Percentiles rank a stretch among this genome's conserved stretches.
phyloP scores from a whole-genome alignment of 345 rosid genomes.

The Citrus trifoliata region DNA sequence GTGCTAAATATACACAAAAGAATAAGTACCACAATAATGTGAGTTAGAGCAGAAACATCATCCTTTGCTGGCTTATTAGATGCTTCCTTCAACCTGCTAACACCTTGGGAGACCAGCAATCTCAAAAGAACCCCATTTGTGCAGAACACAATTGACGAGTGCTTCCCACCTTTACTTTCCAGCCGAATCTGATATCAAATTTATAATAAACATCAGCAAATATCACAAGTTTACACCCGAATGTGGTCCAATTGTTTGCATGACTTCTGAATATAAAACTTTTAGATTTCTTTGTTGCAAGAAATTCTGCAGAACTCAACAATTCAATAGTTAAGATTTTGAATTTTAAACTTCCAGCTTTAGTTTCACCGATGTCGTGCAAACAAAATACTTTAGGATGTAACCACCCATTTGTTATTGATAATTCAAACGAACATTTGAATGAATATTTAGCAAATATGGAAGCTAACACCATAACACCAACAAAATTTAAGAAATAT shows the following conservation, averaged over 20 bases:
- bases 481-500: background rate
- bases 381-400: background rate
- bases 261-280: background rate
- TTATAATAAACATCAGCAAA: constrained; percentile 13
- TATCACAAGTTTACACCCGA: background rate
- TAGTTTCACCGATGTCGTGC: background rate
- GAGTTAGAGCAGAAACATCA: constrained; percentile 64
- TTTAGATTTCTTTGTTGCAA: background rate
- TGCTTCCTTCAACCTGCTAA: constrained; percentile 28
- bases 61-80: constrained; percentile 21
- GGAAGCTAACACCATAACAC: background rate
- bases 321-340: background rate
- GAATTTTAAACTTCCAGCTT: background rate
- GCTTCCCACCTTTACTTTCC: constrained; percentile 85
- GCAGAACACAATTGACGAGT: constrained; percentile 89
- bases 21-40: constrained; percentile 83
- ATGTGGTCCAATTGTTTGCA: background rate
- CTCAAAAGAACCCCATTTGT: constrained; percentile 88
- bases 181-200: constrained; percentile 60
- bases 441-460: background rate
- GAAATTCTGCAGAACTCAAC: constrained; percentile 2
- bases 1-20: constrained; percentile 2
- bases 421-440: background rate
- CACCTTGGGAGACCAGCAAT: constrained; percentile 64
- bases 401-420: background rate